A percentile compares a stretch with the other conserved stretches of the same genome.
Conservation (phyloP, 2,329 filamentous ascomycete genomes). For the Fusarium sp. region DNA sequence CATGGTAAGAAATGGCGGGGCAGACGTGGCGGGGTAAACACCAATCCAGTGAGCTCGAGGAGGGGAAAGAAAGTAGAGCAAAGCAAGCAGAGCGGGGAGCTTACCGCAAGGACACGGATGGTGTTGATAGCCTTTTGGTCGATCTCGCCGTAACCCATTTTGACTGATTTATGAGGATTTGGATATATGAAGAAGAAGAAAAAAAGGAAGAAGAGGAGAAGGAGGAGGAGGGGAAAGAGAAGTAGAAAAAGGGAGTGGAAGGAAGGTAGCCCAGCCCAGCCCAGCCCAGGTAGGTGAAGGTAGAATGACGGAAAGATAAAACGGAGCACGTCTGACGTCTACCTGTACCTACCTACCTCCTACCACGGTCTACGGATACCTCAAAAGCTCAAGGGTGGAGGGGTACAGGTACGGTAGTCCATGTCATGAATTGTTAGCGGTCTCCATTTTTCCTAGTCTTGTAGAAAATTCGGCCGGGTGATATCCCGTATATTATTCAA, state of each 20-base stretch:
- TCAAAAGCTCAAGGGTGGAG: slow-evolving; percentile 42
- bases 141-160: slow-evolving; percentile 88
- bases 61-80: slow-evolving; percentile 47
- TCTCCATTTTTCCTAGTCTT: slow-evolving; percentile 46
- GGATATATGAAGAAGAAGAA: slow-evolving; percentile 41
- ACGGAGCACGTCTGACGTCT: slow-evolving; percentile 42
- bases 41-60: slow-evolving; percentile 50
- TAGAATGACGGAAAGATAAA: slow-evolving; percentile 46
- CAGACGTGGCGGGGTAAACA: slow-evolving; percentile 54
- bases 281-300: background rate
- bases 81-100: slow-evolving; percentile 52
- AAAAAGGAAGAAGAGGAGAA: slow-evolving; percentile 32
- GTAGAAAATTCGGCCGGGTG: slow-evolving; percentile 40
- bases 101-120: slow-evolving; percentile 94
- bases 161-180: slow-evolving; percentile 56
- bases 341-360: background rate
- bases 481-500: slow-evolving; percentile 25
- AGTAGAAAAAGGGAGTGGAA: slow-evolving; percentile 6
- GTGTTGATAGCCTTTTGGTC: slow-evolving; percentile 97
- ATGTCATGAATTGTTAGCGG: slow-evolving; percentile 50
- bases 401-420: slow-evolving; percentile 42
- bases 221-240: slow-evolving; percentile 39
- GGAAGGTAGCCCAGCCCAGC: background rate
- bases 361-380: background rate
- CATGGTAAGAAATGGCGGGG: slow-evolving; percentile 45